Base-by-base conservation (phyloP, 257 asterid species). In the Ilex asprella region DNA sequence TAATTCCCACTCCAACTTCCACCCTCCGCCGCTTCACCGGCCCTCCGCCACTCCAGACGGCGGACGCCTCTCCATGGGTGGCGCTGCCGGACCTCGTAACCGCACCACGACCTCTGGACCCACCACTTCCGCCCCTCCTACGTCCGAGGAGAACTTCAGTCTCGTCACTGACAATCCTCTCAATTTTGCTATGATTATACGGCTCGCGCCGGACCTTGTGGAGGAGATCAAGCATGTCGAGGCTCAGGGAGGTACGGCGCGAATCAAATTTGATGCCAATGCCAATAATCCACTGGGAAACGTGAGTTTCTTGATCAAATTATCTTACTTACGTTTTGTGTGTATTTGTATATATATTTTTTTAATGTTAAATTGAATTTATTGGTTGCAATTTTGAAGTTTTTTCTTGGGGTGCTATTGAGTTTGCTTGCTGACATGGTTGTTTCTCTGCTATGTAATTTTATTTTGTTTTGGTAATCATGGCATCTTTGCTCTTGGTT, bases 191-290 rank as follows among this genome's bases (percentile, higher is more conserved):
- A 93, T 93, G 97, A 84, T 87, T 32, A 82, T 93, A 54, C 79
- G 86, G 74, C 77, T 93, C 75, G 78, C 84, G 49, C 95, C 99
- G 12, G 94, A 84, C 86, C 89, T 93, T 16, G 95, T 90, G 58
- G 97, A 93, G 79, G 97, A 93, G 97, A 93, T 93, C 94, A 93
- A 81, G 86, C 92, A 90, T 66, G 89, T 78, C 71, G 99, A 87
- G 88, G 81, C 83, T 9, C 82, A 78, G 63, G 97, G 99, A 21
- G 82, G 78, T 13, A 56, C 63, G 29, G 87, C 91, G 61, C 81
- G 84, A 72, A 89, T 93, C 68, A 93, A 86, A 79, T 93, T 93
- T 71, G 96, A 85, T 66, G 86, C 81, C 72, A 79, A 82, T 86
- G 87, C 94, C 49, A 85, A 80, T 65, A 87, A 82, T 64, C 66